phyloP scores from a whole-genome alignment of 2,329 filamentous ascomycete species.

The Aspergillus ochraceus region DNA sequence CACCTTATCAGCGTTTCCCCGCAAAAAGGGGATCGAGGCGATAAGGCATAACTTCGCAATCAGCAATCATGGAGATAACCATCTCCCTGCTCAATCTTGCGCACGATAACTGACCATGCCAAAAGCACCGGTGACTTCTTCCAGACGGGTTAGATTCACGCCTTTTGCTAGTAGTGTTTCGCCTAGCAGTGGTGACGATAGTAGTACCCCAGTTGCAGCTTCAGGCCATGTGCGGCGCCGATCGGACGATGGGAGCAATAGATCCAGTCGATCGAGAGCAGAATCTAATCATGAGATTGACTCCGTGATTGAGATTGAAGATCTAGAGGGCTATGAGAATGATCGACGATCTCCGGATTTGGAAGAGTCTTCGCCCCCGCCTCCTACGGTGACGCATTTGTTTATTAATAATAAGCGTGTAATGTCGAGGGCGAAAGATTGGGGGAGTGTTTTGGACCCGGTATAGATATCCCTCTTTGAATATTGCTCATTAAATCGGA shows the following conservation, averaged over 20 bases:
- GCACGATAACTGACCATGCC: not conserved
- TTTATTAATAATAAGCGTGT: slow-evolving; percentile 25
- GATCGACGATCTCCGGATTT: not conserved
- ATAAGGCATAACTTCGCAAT: not conserved
- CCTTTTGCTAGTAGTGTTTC: not conserved
- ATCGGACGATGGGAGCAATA: not conserved
- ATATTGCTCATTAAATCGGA: too few species aligned
- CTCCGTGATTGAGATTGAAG: not conserved
- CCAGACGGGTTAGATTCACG: slow-evolving; percentile 1
- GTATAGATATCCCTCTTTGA: not conserved
- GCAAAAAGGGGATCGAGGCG: not conserved
- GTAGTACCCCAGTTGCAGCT: not conserved
- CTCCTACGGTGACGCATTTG: slow-evolving; percentile 20
- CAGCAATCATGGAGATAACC: not conserved
- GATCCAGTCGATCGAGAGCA: not conserved
- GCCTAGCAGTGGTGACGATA: not conserved
- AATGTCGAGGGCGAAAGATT: slow-evolving; percentile 24
- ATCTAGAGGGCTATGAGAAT: not conserved
- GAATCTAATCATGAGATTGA: not conserved
- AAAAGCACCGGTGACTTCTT: not conserved
- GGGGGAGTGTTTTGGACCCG: slow-evolving; percentile 26
- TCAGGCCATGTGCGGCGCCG: not conserved
- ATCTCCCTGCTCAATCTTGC: not conserved
- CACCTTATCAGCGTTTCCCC: not conserved
- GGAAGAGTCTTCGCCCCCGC: slow-evolving; percentile 9